Base-by-base conservation (phyloP, 768 basidiomycete genomes). In the Trametes maxima region DNA sequence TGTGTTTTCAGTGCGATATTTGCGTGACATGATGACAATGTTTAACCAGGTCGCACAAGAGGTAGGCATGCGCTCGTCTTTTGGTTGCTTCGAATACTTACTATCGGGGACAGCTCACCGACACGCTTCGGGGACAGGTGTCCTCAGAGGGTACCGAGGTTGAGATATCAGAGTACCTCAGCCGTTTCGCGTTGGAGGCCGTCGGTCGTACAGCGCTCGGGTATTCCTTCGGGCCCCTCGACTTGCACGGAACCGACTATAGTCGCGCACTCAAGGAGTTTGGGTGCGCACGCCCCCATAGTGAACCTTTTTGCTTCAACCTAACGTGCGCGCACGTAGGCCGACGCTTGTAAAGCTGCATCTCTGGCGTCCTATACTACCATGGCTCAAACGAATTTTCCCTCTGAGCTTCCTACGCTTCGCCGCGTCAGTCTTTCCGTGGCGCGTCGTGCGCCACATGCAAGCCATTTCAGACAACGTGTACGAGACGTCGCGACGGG, bases 231-330 rank as follows among this genome's bases (percentile, higher is more conserved):
- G 59, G 59, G 7, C 46, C 59, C 17, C 45, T 60, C 24, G 39
- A 54, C 10, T 21, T 51, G n/a, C 51, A 60, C 12, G 59, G 59
- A 11, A 54, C 52, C 17, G 52, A 48, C 51, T 54, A 60, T 25
- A 60, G 59, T 22, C 59, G 52, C n/a, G 59, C 59, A 1, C 53
- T 60, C 2, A 54, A 54, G 28, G 52, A 54, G 35, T 60, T 60
- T n/a, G 59, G 59, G 59, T 60, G 17, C 1, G 52, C 54, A 2
- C 7, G 28, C 28, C 8, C 28, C 28, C 3, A 33, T 33, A 33
- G 3, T 33, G 8, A 33, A 33, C 8, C 28, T 8, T 8, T 33
- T 33, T 8, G 3, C 28, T 8, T 33, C 28, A 33, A 33, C 8
- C 28, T 33, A 33, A 33, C 28, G 28, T 33, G 28, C 28, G 28